phyloP scores from a whole-genome alignment of 768 basidiomycete genomes.

The Daedaleopsis sinensis region DNA sequence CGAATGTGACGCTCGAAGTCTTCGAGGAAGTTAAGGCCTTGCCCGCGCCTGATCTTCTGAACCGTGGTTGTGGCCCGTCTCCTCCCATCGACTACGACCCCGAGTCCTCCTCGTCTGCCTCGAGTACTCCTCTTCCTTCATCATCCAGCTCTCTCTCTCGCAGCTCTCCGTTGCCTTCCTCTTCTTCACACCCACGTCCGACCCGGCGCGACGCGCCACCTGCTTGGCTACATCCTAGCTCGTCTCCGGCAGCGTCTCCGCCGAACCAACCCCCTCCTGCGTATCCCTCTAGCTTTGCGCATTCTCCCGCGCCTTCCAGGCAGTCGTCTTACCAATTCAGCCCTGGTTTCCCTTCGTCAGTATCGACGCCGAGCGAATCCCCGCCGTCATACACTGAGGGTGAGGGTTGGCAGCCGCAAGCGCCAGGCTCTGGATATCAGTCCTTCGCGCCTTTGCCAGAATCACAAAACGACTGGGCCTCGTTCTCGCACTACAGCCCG shows the following conservation, averaged over 20 bases:
- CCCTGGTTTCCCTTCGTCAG: not conserved
- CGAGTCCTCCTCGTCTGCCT: constrained; percentile 1
- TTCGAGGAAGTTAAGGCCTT: not conserved
- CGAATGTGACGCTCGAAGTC: not conserved
- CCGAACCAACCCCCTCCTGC: not conserved
- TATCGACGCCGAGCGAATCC: constrained; percentile 8
- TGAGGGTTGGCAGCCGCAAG: not conserved
- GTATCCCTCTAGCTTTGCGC: not conserved
- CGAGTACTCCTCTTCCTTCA: not conserved
- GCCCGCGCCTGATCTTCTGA: not conserved
- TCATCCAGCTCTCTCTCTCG: not conserved
- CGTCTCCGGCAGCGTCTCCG: not conserved
- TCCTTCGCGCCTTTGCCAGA: not conserved
- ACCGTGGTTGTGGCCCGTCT: constrained; percentile 12
- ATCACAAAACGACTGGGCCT: not conserved
- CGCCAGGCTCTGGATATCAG: not conserved
- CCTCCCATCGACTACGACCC: constrained; percentile 13
- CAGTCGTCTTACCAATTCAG: not conserved
- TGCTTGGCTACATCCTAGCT: not conserved
- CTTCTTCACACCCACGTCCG: not conserved
- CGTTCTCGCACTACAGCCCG: not conserved
- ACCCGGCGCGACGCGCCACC: not conserved
- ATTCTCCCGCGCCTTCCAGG: not conserved
- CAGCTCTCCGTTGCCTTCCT: not conserved
- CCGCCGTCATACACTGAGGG: constrained; percentile 13